Percentiles rank a stretch among this genome's conserved stretches.
These are phyloP conservation scores for Yamadazyma atmosphaerica DNA, from an alignment of 1,139 yeast genomes.

Conservation along the genomic window DNA sequence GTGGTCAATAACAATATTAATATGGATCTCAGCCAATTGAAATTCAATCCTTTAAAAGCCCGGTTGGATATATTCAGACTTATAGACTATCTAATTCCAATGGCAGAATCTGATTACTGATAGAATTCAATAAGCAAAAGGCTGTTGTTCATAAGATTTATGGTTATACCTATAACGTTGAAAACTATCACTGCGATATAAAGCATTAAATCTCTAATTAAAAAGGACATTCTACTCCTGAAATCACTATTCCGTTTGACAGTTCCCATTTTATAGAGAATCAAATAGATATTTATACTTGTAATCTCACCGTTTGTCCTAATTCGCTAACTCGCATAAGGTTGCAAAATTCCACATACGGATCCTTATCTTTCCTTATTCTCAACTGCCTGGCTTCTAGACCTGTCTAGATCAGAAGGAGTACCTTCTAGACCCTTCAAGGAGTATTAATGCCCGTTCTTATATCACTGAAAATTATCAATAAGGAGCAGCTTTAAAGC, in stretches of 20 bases:
- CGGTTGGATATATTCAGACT: slow-evolving; percentile 25
- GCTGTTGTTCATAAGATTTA: neutral
- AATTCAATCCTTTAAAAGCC: slow-evolving; percentile 32
- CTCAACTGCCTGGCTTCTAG: too few relatives aligned
- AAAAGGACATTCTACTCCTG: neutral
- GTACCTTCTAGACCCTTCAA: too few relatives aligned
- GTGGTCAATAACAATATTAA: slow-evolving; percentile 21
- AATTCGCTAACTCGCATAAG: slow-evolving; percentile 1
- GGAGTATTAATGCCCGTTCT: too few relatives aligned
- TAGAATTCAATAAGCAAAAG: neutral
- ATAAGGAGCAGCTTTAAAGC: slow-evolving; percentile 6
- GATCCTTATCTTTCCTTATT: too few relatives aligned
- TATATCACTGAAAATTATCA: slow-evolving; percentile 2
- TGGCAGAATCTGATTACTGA: too few relatives aligned
- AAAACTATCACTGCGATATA: slow-evolving; percentile 3
- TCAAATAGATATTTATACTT: too few relatives aligned
- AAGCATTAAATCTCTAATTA: neutral
- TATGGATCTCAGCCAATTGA: slow-evolving; percentile 27
- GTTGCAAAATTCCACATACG: neutral
- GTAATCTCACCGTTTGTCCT: too few relatives aligned
- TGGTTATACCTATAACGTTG: slow-evolving; percentile 4
- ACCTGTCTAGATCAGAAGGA: too few relatives aligned
- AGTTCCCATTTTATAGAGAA: too few relatives aligned
- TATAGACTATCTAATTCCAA: slow-evolving; percentile 8
- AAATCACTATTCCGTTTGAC: neutral